Conservation (phyloP, 805 yeast species). For the Tetrapisispora phaffii region DNA sequence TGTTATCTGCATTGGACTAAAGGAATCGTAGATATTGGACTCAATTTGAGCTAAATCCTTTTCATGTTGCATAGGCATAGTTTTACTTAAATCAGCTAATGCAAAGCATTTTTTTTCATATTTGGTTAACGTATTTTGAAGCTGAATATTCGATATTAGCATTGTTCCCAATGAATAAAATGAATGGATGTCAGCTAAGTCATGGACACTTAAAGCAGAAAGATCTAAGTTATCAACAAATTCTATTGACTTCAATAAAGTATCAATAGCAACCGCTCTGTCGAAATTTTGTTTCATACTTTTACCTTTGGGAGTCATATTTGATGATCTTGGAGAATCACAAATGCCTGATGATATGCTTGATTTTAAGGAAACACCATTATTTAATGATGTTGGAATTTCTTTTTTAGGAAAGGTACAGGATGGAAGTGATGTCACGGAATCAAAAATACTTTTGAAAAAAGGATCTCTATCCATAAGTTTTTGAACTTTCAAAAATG, state of each 20-base stretch:
- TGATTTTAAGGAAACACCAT: background rate
- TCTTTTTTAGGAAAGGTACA: slow-evolving; percentile 10
- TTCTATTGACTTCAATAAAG: slow-evolving; percentile 9
- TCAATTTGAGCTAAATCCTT: slow-evolving; percentile 12
- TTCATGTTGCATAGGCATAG: slow-evolving; percentile 19
- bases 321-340: slow-evolving; percentile 25
- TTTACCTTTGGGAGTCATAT: slow-evolving; percentile 25
- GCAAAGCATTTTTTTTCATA: slow-evolving; percentile 3
- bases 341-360: background rate
- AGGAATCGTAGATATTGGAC: slow-evolving; percentile 8
- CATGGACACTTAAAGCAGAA: slow-evolving; percentile 10
- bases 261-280: slow-evolving; percentile 15
- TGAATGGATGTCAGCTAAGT: slow-evolving; percentile 12
- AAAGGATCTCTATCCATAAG: slow-evolving; percentile 38
- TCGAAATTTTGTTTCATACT: slow-evolving; percentile 20
- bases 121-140: background rate
- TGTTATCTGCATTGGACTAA: slow-evolving; percentile 6
- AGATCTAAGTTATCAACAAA: slow-evolving; percentile 11
- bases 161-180: slow-evolving; percentile 16
- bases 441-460: slow-evolving; percentile 39
- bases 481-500: slow-evolving; percentile 25
- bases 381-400: too few relatives aligned
- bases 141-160: slow-evolving; percentile 14
- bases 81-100: slow-evolving; percentile 15
- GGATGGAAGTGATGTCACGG: slow-evolving; percentile 40